Evolutionary conservation across 2,329 filamentous ascomycete genomes (phyloP).

Genomic region (Cladosporium sp.): DNA sequence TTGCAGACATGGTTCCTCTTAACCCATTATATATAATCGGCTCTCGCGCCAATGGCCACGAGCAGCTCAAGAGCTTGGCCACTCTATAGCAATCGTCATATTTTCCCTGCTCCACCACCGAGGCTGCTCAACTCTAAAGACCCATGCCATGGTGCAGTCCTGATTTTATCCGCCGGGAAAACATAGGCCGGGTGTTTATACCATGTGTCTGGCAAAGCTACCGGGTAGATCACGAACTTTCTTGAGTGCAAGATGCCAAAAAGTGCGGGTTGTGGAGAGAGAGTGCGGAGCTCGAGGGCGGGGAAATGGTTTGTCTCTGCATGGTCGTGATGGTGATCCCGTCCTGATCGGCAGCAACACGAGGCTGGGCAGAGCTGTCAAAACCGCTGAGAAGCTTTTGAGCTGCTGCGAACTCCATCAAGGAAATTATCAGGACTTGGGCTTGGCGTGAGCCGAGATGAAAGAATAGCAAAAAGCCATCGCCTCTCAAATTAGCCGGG

Average conservation of each 20-base stretch:
- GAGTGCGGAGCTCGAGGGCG: slow-evolving; percentile 3
- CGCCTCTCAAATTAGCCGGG: slow-evolving; percentile 14
- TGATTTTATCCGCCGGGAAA: slow-evolving; percentile 21
- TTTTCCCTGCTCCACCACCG: slow-evolving; percentile 11
- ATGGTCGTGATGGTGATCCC: slow-evolving; percentile 16
- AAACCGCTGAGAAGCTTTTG: slow-evolving; percentile 2
- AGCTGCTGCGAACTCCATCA: neutral
- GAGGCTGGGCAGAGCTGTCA: slow-evolving; percentile 5
- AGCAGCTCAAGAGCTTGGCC: slow-evolving; percentile 13
- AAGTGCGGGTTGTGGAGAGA: neutral
- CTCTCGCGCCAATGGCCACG: slow-evolving; percentile 13
- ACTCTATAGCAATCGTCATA: slow-evolving; percentile 11
- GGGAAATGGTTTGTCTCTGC: slow-evolving; percentile 6
- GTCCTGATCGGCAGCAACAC: slow-evolving; percentile 13
- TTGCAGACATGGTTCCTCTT: slow-evolving; percentile 1
- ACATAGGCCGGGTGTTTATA: slow-evolving; percentile 15
- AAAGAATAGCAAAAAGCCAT: neutral
- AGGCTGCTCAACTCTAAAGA: slow-evolving; percentile 15
- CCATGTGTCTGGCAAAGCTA: slow-evolving; percentile 15
- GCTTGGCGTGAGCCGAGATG: slow-evolving; percentile 1
- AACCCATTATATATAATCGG: slow-evolving; percentile 14
- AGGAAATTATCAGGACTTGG: neutral
- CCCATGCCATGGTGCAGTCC: neutral
- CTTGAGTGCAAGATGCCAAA: neutral
- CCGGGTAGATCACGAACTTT: slow-evolving; percentile 10